Percentiles rank a stretch among this genome's conserved stretches.
Conservation (phyloP, 2,329 filamentous ascomycete species). For the Lachnellula arida region DNA sequence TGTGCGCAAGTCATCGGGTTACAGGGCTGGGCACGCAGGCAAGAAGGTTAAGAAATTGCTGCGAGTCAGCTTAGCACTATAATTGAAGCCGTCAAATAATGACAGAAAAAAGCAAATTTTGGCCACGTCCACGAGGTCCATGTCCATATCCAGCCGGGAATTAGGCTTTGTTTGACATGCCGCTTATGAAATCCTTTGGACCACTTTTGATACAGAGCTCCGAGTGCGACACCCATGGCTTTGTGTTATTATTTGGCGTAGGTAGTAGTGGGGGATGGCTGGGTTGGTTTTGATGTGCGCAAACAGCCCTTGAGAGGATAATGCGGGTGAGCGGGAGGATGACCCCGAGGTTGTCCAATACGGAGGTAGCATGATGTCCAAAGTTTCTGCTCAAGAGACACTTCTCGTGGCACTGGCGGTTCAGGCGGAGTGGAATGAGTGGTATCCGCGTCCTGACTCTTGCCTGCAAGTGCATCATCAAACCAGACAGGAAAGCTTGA, state of each 20-base stretch:
- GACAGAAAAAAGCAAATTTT: conserved; percentile 6
- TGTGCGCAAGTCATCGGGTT: neutral
- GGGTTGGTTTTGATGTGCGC: neutral
- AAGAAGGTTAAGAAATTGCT: neutral
- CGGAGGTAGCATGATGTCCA: conserved; percentile 5
- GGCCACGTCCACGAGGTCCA: neutral
- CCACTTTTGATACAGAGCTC: neutral
- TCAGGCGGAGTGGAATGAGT: conserved; percentile 3
- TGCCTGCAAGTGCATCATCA: conserved; percentile 3
- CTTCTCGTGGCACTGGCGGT: neutral
- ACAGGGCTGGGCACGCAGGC: neutral
- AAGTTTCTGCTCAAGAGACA: neutral
- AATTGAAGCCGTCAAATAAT: conserved; percentile 4
- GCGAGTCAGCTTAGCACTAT: conserved; percentile 7
- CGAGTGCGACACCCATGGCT: neutral
- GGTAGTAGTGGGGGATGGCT: neutral
- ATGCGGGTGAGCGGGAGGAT: conserved; percentile 12
- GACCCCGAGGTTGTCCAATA: conserved; percentile 8
- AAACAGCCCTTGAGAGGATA: neutral
- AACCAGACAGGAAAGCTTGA: conserved; percentile 1
- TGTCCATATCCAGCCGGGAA: neutral
- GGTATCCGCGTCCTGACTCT: neutral
- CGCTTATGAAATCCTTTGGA: conserved; percentile 3
- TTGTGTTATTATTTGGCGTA: neutral
- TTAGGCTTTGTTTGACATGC: neutral